Conservation (phyloP, 352 stramenopile genomes). For the Globisporangium camurandrum region DNA sequence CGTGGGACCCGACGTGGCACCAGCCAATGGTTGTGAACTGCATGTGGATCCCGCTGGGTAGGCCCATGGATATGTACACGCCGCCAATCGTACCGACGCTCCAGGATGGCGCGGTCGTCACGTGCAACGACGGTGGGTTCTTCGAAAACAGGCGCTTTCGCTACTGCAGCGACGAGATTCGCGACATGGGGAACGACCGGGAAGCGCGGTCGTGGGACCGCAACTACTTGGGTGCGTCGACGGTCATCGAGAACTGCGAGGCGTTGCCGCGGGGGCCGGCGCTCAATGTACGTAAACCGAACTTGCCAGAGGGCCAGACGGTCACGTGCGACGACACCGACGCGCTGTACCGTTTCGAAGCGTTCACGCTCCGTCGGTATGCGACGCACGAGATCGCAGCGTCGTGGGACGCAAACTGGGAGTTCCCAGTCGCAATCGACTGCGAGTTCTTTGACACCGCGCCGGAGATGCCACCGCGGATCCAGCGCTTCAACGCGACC, state of each 20-base stretch:
- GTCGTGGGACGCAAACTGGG: constrained; percentile 17
- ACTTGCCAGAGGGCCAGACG: constrained; percentile 2
- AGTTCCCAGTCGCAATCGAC: not conserved
- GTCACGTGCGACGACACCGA: not conserved
- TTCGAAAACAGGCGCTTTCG: too few relatives aligned
- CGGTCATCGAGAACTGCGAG: not conserved
- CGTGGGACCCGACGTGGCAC: constrained; percentile 10
- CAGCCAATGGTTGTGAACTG: constrained; percentile 4
- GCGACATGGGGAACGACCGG: not conserved
- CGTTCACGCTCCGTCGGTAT: constrained; percentile 8
- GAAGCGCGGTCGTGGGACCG: not conserved
- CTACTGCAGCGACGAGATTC: not conserved
- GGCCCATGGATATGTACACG: not conserved
- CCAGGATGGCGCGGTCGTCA: not conserved
- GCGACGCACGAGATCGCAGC: constrained; percentile 9
- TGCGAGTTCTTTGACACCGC: not conserved
- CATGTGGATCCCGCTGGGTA: not conserved
- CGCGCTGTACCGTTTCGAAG: not conserved
- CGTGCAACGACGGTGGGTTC: not conserved
- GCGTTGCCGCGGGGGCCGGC: not conserved
- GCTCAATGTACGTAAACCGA: not conserved
- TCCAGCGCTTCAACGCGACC: constrained; percentile 7
- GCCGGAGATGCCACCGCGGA: not conserved
- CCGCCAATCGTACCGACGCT: not conserved
- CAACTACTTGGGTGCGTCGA: not conserved